phyloP scores from a whole-genome alignment of 345 rosid genomes.

The Eucalyptus melliodora region DNA sequence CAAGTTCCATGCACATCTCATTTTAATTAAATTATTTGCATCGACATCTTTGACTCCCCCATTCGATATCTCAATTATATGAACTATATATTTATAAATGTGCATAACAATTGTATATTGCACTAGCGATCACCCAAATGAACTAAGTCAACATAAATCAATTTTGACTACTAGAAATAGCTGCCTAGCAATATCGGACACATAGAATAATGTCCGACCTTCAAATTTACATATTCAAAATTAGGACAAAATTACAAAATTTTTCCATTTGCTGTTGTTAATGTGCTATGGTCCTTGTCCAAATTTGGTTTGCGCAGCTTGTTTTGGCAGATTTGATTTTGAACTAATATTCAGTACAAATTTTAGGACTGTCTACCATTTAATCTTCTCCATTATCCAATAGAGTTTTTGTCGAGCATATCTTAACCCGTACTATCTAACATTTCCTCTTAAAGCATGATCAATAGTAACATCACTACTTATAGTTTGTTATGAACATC shows the following conservation, averaged over 20 bases:
- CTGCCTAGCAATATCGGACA: neutral
- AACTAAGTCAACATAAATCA: neutral
- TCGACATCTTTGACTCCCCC: no score
- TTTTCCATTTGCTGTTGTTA: neutral
- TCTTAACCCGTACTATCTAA: neutral
- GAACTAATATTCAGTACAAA: neutral
- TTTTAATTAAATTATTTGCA: no score
- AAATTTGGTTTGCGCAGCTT: neutral
- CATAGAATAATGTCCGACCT: neutral
- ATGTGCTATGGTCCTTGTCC: neutral
- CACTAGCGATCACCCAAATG: neutral
- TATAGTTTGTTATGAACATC: neutral
- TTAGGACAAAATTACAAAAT: neutral
- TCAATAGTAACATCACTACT: neutral
- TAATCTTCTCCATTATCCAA: neutral
- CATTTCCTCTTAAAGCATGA: neutral
- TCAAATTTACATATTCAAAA: no score
- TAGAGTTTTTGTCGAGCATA: neutral
- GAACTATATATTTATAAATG: no score
- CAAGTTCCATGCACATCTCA: no score
- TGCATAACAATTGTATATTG: no score
- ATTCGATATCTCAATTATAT: no score
- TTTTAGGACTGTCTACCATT: neutral
- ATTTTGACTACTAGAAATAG: no score
- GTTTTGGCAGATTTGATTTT: neutral